Evolutionary conservation across 176 grass and related monocot genomes (phyloP).

Genomic region (Stipa capillata): DNA sequence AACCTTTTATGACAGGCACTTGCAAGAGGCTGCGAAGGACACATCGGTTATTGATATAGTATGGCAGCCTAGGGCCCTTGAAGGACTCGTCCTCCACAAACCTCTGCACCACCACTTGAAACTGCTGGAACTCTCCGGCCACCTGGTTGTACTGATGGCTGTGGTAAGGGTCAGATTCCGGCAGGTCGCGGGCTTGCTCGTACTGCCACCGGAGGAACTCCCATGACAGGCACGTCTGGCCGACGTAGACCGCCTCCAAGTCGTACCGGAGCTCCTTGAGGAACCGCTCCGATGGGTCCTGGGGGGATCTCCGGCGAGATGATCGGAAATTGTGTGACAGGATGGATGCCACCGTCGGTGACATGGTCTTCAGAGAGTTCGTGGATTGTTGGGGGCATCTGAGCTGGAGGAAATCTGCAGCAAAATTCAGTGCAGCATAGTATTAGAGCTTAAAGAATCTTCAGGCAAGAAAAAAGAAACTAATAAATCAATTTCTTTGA

Average conservation of each 20-base stretch:
- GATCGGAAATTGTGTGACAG: conserved; percentile 61
- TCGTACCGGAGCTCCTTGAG: conserved; percentile 75
- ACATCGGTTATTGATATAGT: conserved; percentile 79
- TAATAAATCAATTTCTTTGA: not conserved
- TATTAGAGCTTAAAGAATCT: not conserved
- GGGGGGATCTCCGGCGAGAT: conserved; percentile 30
- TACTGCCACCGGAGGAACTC: conserved; percentile 97
- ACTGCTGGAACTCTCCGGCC: conserved; percentile 93
- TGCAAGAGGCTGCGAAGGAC: conserved; percentile 69
- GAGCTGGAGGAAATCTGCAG: conserved; percentile 78
- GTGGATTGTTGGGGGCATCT: conserved; percentile 52
- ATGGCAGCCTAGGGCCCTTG: conserved; percentile 75
- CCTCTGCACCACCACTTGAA: conserved; percentile 80
- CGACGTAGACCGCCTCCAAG: conserved; percentile 88
- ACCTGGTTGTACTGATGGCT: conserved; percentile 76
- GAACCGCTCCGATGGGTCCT: conserved; percentile 58
- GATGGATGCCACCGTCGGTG: conserved; percentile 60
- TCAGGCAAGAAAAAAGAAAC: not conserved
- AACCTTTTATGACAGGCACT: conserved; percentile 90
- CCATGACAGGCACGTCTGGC: conserved; percentile 91
- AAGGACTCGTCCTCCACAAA: conserved; percentile 86
- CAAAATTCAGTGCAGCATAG: not conserved
- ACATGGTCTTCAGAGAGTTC: conserved; percentile 47
- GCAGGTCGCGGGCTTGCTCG: conserved; percentile 64
- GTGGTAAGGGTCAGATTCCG: conserved; percentile 66